Base-by-base conservation (phyloP, 495 filamentous ascomycete genomes). In the Neurospora sp. region DNA sequence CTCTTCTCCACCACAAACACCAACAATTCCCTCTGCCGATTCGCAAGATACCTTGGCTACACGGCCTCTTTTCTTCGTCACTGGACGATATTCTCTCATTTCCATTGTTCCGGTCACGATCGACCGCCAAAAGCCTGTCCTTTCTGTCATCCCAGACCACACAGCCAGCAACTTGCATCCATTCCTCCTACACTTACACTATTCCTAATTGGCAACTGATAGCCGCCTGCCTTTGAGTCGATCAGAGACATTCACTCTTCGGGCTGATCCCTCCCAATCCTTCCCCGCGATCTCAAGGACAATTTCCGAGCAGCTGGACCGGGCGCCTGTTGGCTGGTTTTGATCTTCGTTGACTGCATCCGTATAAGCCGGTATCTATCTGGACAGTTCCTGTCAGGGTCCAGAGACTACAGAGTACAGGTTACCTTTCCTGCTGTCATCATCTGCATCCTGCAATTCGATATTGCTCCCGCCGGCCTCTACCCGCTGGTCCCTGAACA, bases 301-400 rank as follows among this genome's bases (percentile, higher is more conserved):
- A 61, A 61, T 61, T 61, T 61, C 77, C 76, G 68, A 75, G 72
- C 61, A 70, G 35, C 69, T 74, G 78, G 78, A 72, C 74, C 74
- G 71, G 72, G 40, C 70, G 41, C 74, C 72, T 53, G 76, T 74
- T 78, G 75, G 77, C 72, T 75, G 76, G 68, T 41, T 48, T 22
- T 46, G 72, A 74, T 72, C 48, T 72, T 74, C 69, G 75, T 76
- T 75, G 75, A 74, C 75, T 74, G 75, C 78, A 79, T 65, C 71
- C 65, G 70, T 72, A 44, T 74, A 69, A 68, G 53, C 53, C 20
- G 53, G 74, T 74, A 75, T 70, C 77, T 78, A 74, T 75, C 69
- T 68, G 68, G 65, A 48, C 27, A 27, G 27, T 27, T 27, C 27
- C 27, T 27, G 27, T 35, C 53, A 61, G 53, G 53, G 53, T 35